Base-by-base conservation (phyloP, 345 rosid species). In the Rhizophora mangle region DNA sequence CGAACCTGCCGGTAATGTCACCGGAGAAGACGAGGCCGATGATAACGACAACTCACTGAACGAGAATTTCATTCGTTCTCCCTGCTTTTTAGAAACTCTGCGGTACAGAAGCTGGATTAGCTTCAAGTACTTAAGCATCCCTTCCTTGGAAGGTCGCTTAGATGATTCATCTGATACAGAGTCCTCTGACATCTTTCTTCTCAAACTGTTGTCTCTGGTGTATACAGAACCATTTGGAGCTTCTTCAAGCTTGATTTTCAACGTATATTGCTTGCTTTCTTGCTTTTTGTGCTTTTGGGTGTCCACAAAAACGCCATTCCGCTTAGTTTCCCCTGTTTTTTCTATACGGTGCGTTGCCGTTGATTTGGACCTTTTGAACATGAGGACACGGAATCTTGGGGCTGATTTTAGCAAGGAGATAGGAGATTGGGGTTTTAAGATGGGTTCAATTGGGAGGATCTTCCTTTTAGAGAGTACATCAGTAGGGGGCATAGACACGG, bases 371-470 rank as follows among this genome's bases (percentile, higher is more conserved):
- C 84, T 90, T 70, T 81, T 81, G 77, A 85, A 85, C 56, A 82
- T 70, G 69, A 87, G 86, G 65, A 82, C 85, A 7, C 84, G 79
- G 3, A 85, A 85, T 61, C 78, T 85, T 3, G 84, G 96, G n/a
- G 87, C 81, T 11, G 97, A 84, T 82, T 88, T 91, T 0, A 86
- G 68, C 46, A 82, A 68, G 5, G 89, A 79, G 65, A 78, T 84
- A 20, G 97, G 93, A 24, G 97, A 85, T 22, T 80, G 93, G 2
- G 87, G 87, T 34, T 86, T 88, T 1, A 82, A 76, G 46, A 54
- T 30, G 62, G 80, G 79, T 13, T 91, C 96, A 43, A 84, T 76
- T 2, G 97, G 96, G 26, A 94, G 82, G 76, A 94, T 77, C 79
- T 84, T 88, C 68, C 95, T 78, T 66, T 89, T 93, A 22, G 90